A percentile compares a stretch with the other conserved stretches of the same genome.
These are phyloP conservation scores for Limonium bicolor DNA, from an alignment of 148 eudicot species.

Conservation along the genomic window DNA sequence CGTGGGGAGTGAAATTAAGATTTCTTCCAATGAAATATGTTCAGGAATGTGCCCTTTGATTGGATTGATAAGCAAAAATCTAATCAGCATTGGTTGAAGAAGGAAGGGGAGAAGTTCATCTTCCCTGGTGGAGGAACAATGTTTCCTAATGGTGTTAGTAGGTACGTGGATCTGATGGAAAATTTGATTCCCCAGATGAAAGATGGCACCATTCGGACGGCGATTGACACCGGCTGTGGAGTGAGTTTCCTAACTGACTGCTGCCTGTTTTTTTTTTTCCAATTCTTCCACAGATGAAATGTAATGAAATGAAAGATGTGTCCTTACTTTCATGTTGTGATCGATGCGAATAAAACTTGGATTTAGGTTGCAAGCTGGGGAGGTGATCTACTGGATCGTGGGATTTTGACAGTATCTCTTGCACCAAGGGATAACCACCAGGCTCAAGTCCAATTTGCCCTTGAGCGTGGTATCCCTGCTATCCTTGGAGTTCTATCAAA, in stretches of 20 bases:
- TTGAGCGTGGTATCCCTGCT: conserved; percentile 92
- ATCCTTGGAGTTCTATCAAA: conserved; percentile 70
- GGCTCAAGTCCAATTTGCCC: conserved; percentile 93
- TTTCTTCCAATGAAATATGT: conserved; percentile 2
- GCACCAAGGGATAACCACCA: conserved; percentile 96
- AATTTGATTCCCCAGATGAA: conserved; percentile 76
- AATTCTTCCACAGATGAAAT: too few relatives aligned
- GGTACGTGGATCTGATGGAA: conserved; percentile 71
- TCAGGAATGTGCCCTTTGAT: conserved; percentile 90
- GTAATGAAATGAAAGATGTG: too few relatives aligned
- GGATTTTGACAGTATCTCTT: conserved; percentile 61
- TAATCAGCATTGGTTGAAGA: conserved; percentile 81
- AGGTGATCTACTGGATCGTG: conserved; percentile 78
- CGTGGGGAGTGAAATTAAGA: neutral
- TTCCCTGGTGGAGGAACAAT: conserved; percentile 99
- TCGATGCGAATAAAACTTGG: too few relatives aligned
- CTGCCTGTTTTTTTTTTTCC: too few relatives aligned
- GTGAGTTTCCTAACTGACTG: conserved; percentile 39
- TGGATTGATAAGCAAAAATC: conserved; percentile 92
- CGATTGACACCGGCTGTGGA: conserved; percentile 98
- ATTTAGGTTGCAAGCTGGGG: conserved; percentile 94
- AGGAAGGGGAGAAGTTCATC: conserved; percentile 85
- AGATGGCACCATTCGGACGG: conserved; percentile 89
- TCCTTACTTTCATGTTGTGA: too few relatives aligned
- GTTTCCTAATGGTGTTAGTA: conserved; percentile 79